Evolutionary conservation across 257 asterid species (phyloP).

Genomic region (Verbena officinalis): DNA sequence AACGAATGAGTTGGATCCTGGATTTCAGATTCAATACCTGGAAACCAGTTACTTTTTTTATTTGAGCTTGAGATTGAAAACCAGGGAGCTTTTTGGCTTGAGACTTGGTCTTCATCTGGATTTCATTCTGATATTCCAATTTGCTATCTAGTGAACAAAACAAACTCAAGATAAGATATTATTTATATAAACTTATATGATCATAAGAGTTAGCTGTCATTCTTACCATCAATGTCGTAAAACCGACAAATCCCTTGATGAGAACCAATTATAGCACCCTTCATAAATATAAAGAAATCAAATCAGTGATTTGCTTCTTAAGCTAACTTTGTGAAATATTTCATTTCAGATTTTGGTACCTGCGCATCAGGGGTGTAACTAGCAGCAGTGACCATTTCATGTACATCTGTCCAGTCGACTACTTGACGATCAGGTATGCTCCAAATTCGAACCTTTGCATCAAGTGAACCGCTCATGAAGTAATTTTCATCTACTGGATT

Average conservation of each 20-base stretch:
- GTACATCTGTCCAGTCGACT: constrained; percentile 70
- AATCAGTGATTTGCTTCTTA: constrained; percentile 23
- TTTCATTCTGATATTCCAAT: constrained; percentile 51
- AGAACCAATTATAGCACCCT: constrained; percentile 66
- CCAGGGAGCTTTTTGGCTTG: constrained; percentile 64
- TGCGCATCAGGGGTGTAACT: constrained; percentile 77
- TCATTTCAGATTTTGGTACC: constrained; percentile 34
- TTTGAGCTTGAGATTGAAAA: constrained; percentile 53
- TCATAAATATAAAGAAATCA: constrained; percentile 13
- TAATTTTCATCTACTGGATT: constrained; percentile 70
- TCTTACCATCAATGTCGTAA: constrained; percentile 53
- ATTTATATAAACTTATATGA: background rate
- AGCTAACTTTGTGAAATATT: background rate
- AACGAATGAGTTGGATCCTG: too few relatives aligned
- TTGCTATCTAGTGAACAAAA: constrained; percentile 47
- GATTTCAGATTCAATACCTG: constrained; percentile 53
- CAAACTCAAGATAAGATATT: constrained; percentile 14
- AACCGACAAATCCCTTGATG: constrained; percentile 64
- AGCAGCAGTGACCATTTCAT: constrained; percentile 75
- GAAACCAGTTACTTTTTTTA: constrained; percentile 72
- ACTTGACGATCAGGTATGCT: constrained; percentile 62
- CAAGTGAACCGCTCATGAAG: constrained; percentile 81
- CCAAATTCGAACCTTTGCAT: constrained; percentile 81
- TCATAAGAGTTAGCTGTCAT: background rate
- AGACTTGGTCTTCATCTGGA: constrained; percentile 58